A percentile compares a stretch with the other conserved stretches of the same genome.
phyloP scores from a whole-genome alignment of 371 early-diverging fungal species.

The Mortierella sp. region DNA sequence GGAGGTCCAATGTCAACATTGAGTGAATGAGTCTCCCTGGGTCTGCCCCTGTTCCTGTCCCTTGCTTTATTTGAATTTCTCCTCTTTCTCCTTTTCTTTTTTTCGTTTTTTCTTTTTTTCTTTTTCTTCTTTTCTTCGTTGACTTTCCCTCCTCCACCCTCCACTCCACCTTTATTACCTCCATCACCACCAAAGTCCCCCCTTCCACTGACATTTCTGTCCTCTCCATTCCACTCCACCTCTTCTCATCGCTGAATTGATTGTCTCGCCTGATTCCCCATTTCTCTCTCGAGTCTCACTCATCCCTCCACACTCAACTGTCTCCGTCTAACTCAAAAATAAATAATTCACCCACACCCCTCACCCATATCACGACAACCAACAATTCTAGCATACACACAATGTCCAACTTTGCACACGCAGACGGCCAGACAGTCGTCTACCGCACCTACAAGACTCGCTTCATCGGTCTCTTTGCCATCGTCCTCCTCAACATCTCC shows the following conservation, averaged over 20 bases:
- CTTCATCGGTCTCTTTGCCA: constrained; percentile 50
- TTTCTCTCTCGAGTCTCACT: not conserved
- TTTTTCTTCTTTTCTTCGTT: constrained; percentile 8
- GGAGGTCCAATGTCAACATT: no score
- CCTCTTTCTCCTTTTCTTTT: not conserved
- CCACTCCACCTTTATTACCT: not conserved
- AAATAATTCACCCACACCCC: not conserved
- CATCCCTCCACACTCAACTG: not conserved
- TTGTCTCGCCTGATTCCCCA: not conserved
- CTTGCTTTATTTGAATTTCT: not conserved
- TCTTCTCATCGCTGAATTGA: not conserved
- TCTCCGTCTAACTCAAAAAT: not conserved
- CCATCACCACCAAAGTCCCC: not conserved
- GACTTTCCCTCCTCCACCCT: constrained; percentile 10
- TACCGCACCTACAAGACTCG: constrained; percentile 48
- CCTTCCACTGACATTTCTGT: constrained; percentile 5
- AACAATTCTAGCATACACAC: not conserved
- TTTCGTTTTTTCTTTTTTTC: not conserved
- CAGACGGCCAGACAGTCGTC: constrained; percentile 12
- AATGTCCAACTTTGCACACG: not conserved
- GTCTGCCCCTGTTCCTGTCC: no score
- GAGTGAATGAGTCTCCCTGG: no score
- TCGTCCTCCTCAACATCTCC: constrained; percentile 53
- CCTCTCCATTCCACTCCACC: not conserved
- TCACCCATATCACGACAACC: not conserved